Evolutionary conservation across 768 basidiomycete species (phyloP).

Genomic region (Pluteus cervinus): DNA sequence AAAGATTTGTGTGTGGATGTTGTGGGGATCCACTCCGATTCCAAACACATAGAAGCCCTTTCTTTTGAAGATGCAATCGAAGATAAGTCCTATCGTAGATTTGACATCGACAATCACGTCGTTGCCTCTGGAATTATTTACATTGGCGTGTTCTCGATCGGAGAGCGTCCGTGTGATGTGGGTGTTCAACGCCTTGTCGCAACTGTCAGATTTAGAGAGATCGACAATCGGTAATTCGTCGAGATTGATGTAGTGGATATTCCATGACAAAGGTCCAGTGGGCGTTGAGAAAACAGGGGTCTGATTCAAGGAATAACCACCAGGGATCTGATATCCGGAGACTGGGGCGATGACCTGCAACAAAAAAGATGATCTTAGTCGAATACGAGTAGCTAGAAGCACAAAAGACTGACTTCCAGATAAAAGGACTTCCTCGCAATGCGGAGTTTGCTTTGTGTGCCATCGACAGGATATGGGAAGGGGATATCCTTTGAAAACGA

Average conservation of each 20-base stretch:
- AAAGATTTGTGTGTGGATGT: constrained; percentile 36
- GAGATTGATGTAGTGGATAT: constrained; percentile 27
- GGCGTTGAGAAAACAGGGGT: constrained; percentile 19
- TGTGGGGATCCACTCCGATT: constrained; percentile 15
- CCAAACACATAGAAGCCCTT: constrained; percentile 11
- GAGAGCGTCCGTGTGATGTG: constrained; percentile 9
- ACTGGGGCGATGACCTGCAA: constrained; percentile 21
- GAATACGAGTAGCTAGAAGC: no score
- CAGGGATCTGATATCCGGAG: constrained; percentile 10
- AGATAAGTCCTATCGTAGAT: constrained; percentile 8
- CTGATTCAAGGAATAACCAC: constrained; percentile 16
- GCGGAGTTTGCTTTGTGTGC: constrained; percentile 28
- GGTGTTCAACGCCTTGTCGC: constrained; percentile 7
- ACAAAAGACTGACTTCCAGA: constrained; percentile 32
- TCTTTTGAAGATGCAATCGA: constrained; percentile 3
- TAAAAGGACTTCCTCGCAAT: constrained; percentile 52
- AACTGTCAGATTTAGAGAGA: constrained; percentile 5
- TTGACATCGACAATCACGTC: constrained; percentile 10
- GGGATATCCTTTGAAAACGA: constrained; percentile 18
- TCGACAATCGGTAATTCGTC: constrained; percentile 16
- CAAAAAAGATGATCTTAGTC: constrained; percentile 10
- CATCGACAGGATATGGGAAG: constrained; percentile 41
- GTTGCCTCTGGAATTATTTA: neutral
- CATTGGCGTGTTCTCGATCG: constrained; percentile 10
- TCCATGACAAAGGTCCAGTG: constrained; percentile 14